These are phyloP conservation scores for Diaporthe australafricana DNA, from an alignment of 2,329 filamentous ascomycete genomes.

Conservation along the genomic window DNA sequence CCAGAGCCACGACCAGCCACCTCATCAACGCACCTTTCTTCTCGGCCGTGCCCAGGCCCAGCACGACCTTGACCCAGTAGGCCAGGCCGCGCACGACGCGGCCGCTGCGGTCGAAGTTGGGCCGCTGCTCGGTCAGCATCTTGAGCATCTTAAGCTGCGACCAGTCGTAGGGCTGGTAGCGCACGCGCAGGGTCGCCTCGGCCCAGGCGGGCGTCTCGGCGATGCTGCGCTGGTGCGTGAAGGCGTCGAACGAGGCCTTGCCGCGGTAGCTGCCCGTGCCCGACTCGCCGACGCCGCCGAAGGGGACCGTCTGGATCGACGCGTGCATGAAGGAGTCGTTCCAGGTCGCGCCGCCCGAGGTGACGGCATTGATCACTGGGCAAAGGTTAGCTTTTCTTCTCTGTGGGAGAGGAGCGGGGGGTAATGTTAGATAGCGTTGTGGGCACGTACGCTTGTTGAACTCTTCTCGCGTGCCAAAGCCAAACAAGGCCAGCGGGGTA, in stretches of 20 bases:
- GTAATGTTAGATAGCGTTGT: not conserved
- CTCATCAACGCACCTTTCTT: constrained; percentile 62
- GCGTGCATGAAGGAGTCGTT: constrained; percentile 65
- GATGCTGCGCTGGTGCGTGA: constrained; percentile 69
- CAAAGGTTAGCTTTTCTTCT: constrained; percentile 24
- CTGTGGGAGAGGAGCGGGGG: not conserved
- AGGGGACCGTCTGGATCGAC: constrained; percentile 77
- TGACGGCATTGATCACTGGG: constrained; percentile 70
- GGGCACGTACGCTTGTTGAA: constrained; percentile 73
- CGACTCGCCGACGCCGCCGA: constrained; percentile 86
- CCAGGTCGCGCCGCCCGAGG: constrained; percentile 75
- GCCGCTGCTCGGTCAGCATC: constrained; percentile 56
- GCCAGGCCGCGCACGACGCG: constrained; percentile 60
- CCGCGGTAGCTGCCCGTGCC: constrained; percentile 84
- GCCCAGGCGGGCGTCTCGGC: constrained; percentile 75
- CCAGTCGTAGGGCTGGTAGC: constrained; percentile 73
- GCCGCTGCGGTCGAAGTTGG: constrained; percentile 73
- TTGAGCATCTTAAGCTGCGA: constrained; percentile 58
- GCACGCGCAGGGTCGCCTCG: constrained; percentile 73
- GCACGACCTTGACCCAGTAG: constrained; percentile 66
- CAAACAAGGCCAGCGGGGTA: constrained; percentile 86
- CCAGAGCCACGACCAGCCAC: constrained; percentile 58
- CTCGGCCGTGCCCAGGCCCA: constrained; percentile 63
- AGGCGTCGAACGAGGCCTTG: constrained; percentile 76
- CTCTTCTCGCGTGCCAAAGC: constrained; percentile 86